phyloP scores from a whole-genome alignment of 2,329 filamentous ascomycete genomes.

The Talaromyces sp. region DNA sequence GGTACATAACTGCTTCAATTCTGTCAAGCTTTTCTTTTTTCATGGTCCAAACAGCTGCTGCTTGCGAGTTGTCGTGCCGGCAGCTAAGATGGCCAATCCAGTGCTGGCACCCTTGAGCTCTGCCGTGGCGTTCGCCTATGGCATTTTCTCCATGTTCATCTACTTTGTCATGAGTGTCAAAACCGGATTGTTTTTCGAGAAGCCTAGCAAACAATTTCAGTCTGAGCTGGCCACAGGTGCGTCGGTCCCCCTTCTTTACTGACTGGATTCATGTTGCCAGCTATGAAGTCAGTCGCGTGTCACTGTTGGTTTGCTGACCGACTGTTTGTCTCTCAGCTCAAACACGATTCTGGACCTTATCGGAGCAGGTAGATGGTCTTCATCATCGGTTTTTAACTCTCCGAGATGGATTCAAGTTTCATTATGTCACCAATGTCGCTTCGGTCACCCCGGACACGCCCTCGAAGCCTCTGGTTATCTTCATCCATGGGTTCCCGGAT shows the following conservation, averaged over 20 bases:
- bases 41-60: neutral
- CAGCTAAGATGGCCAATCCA: slow-evolving; percentile 18
- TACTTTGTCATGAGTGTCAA: slow-evolving; percentile 26
- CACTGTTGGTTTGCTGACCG: neutral
- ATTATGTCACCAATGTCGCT: slow-evolving; percentile 47
- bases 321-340: slow-evolving; percentile 36
- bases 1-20: neutral
- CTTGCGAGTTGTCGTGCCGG: neutral
- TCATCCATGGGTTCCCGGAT: slow-evolving; percentile 58
- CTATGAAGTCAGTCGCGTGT: neutral
- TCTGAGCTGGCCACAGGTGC: slow-evolving; percentile 38
- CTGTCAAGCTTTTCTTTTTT: neutral
- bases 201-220: slow-evolving; percentile 33
- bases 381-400: slow-evolving; percentile 50
- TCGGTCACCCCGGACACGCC: slow-evolving; percentile 18
- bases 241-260: slow-evolving; percentile 6
- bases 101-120: slow-evolving; percentile 16
- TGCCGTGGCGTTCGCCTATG: slow-evolving; percentile 25
- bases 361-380: slow-evolving; percentile 41
- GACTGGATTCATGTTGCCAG: neutral
- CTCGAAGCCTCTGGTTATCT: slow-evolving; percentile 43
- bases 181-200: slow-evolving; percentile 33
- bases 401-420: slow-evolving; percentile 46
- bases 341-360: slow-evolving; percentile 51
- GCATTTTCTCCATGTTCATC: slow-evolving; percentile 28